Conservation (phyloP, 306 rosid species). For the Vigna reflexopilosa region DNA sequence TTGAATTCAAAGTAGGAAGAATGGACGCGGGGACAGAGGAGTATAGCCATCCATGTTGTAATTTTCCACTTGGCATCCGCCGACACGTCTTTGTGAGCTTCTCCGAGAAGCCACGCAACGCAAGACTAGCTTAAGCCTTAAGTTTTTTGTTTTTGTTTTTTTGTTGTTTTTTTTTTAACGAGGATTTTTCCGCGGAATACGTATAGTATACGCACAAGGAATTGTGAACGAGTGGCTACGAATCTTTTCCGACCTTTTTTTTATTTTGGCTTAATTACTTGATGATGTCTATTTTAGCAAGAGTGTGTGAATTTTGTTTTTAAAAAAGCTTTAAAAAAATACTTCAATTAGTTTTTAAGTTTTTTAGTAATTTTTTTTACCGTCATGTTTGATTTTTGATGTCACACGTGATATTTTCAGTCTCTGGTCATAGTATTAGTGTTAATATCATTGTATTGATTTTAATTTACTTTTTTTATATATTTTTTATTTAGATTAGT, state of each 20-base stretch:
- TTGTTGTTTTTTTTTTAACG: background rate
- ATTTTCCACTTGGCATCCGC: constrained; percentile 48
- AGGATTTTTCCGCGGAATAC: background rate
- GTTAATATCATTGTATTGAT: no score
- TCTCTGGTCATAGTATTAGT: no score
- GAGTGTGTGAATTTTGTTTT: no score
- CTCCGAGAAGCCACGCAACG: constrained; percentile 70
- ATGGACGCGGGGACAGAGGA: constrained; percentile 24
- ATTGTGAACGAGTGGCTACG: background rate
- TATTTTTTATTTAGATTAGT: no score
- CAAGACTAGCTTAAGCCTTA: constrained; percentile 62
- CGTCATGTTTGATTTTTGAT: no score
- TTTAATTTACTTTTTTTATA: no score
- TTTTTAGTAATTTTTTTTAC: no score
- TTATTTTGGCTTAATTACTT: no score
- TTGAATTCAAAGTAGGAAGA: background rate
- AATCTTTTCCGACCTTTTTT: background rate
- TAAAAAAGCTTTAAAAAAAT: no score
- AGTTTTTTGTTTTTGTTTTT: constrained; percentile 41
- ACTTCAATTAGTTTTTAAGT: no score
- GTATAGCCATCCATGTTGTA: background rate
- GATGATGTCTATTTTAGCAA: no score
- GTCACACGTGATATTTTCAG: no score
- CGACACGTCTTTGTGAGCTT: constrained; percentile 57
- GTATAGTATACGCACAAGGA: background rate